phyloP scores from a whole-genome alignment of 805 yeast genomes.

The Hanseniaspora lachancei region DNA sequence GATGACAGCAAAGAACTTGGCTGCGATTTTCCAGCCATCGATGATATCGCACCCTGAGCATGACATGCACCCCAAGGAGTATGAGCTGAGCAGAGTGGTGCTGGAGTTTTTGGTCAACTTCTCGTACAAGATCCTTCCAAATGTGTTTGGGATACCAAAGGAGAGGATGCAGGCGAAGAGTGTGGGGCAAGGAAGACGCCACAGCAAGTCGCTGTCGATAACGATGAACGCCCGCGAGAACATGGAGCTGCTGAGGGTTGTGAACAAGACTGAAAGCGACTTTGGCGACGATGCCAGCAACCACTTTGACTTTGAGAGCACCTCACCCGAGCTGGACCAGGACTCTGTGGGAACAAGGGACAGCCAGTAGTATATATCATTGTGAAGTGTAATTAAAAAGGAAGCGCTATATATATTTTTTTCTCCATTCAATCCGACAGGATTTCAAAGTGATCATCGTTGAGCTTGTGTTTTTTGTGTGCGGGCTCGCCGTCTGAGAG shows the following conservation, averaged over 20 bases:
- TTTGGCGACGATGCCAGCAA: constrained; percentile 11
- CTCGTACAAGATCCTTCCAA: constrained; percentile 62
- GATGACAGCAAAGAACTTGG: constrained; percentile 86
- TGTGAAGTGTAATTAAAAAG: constrained; percentile 1
- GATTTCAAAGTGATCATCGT: constrained; percentile 17
- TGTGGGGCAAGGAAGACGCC: constrained; percentile 4
- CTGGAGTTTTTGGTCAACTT: constrained; percentile 82
- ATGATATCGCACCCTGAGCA: constrained; percentile 83
- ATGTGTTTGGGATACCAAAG: constrained; percentile 25
- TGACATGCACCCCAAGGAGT: constrained; percentile 85
- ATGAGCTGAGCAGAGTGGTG: constrained; percentile 71
- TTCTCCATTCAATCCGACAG: constrained; percentile 18
- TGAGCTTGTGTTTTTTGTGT: constrained; percentile 16
- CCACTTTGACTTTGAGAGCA: constrained; percentile 12
- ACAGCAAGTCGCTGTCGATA: constrained; percentile 12
- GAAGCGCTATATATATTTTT: too few species aligned
- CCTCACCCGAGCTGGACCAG: neutral
- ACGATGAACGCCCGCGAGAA: constrained; percentile 10
- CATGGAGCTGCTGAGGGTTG: constrained; percentile 11
- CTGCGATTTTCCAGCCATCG: constrained; percentile 96
- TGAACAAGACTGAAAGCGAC: constrained; percentile 14
- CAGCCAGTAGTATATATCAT: constrained; percentile 9
- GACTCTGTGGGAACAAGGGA: neutral
- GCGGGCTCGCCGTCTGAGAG: neutral
- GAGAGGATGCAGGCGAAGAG: neutral